Evolutionary conservation across 495 filamentous ascomycete genomes (phyloP), one percentile per base, ranked within the genome.

Genomic region (Mycothermus thermophilus): DNA sequence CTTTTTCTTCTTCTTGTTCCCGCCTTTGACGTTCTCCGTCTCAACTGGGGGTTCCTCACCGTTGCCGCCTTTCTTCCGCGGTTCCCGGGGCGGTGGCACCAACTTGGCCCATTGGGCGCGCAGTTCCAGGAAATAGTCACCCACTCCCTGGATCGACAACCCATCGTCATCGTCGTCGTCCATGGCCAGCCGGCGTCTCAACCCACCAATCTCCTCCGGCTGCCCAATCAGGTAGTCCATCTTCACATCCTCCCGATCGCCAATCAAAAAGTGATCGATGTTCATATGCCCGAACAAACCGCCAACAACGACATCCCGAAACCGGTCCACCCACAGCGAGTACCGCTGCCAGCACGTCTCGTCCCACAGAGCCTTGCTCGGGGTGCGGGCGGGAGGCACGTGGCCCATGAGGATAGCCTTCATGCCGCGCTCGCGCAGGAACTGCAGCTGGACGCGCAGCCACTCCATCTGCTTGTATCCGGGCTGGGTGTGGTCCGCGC

Each of bases 281-380:
- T 99, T 99, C 87, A 99, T 96, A 52, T 99, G 90, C 2, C 88
- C 90, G 44, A 81, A 99, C 11, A 90, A 37, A 11, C 74, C 73
- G 5, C 72, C 71, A 23, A 85, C 69, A 8, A 99, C 63, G 8
- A 99, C 77, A 55, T 99, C 90, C 23, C 92, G 80, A 47, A 85
- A 99, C 47, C 85, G 82, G 47, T 74, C 66, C 44, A 86, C 54
- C 84, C 85, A 95, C 3, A 95, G 62, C 0, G 87, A 80, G 57
- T 93, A 99, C 51, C 94, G 94, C 55, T 93, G 90, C 90, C 92
- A 99, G 60, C 90, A 99, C 0, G 80, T 84, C 47, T 74, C 70
- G 40, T 94, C 85, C 90, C 90, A 97, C 44, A 71, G 73, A 37
- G 64, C 66, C 66, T 97, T 97, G 47, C 71, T 74, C 1, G 77